Conservation (phyloP, 345 rosid genomes). For the Salix udensis region DNA sequence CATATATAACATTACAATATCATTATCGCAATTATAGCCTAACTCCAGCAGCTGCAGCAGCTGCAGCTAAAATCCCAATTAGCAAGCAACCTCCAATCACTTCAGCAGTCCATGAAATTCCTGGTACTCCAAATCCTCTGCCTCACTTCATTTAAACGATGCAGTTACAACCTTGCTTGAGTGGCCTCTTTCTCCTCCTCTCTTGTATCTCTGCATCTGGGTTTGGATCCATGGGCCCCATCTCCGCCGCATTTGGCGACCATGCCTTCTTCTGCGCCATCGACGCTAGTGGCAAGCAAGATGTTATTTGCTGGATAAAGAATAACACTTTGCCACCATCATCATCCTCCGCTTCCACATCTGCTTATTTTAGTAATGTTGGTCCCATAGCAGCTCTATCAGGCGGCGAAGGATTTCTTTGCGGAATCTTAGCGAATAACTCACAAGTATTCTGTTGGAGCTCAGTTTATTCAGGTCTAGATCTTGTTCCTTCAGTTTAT, state of each 20-base stretch:
- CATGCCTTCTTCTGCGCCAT: conserved; percentile 93
- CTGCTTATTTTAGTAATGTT: conserved; percentile 31
- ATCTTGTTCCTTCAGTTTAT: conserved; percentile 65
- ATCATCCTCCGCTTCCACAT: conserved; percentile 21
- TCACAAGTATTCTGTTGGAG: conserved; percentile 73
- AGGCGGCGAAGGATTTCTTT: conserved; percentile 75
- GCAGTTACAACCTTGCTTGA: conserved; percentile 19
- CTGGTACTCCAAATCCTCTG: background rate
- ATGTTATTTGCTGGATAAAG: conserved; percentile 74
- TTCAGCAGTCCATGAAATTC: conserved; percentile 6
- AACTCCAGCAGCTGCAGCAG: background rate
- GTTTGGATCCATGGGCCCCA: conserved; percentile 79
- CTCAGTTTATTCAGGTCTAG: conserved; percentile 37
- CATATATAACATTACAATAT: background rate
- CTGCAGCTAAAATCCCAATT: background rate
- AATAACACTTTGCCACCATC: conserved; percentile 43
- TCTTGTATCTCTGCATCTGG: conserved; percentile 42
- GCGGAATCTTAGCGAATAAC: conserved; percentile 67
- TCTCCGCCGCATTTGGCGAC: conserved; percentile 76
- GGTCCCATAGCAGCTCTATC: conserved; percentile 65
- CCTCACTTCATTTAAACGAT: conserved; percentile 14
- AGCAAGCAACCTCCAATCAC: background rate
- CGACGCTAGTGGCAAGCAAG: conserved; percentile 80
- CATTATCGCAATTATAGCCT: background rate
- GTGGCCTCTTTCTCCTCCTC: conserved; percentile 26